Base-by-base conservation (phyloP, 495 filamentous ascomycete species). In the Neurospora tetraspora region DNA sequence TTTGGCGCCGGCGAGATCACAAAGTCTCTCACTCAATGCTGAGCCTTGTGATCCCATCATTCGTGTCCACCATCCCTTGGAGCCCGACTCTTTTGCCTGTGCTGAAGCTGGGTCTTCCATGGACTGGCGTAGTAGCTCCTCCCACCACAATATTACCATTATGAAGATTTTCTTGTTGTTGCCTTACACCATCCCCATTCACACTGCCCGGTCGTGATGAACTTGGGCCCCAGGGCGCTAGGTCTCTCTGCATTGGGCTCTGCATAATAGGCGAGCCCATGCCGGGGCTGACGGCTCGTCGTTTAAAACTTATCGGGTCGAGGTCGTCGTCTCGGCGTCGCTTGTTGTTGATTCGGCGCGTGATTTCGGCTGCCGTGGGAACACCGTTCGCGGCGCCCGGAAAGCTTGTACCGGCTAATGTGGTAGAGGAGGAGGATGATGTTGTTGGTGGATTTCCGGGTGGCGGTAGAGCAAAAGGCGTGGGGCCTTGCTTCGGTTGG, bases 31-130 rank as follows among this genome's bases (percentile, higher is more conserved):
- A 81, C 74, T 81, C 79, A 38, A 81, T 81, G 79, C 93, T 97
- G 94, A 99, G 95, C 77, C 96, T 94, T 92, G 97, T 98, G 75
- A 98, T 85, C 27, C 94, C 93, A 82, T 98, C 96, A 77, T 93
- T 92, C 4, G 96, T 96, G 83, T 98, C 96, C 69, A 86, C 93
- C 93, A 98, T 97, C 0, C 96, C 96, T 80, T 98, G 96, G 70
- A 96, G 86, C 27, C 96, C 97, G 37, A 98, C 85, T 70, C 95
- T 86, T 74, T 68, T 74, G 16, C 39, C 45, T 18, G 53, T 65
- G 27, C 53, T 65, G 53, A 65, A 65, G 0, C 53, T 65, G 31
- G 53, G 53, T 34, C 68, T 16, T 45, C 71, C 2, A 47, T 38
- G n/a, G 23, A 65, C 42, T 34, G n/a, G 39, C 31, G 9, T 36